Base-by-base conservation (phyloP, 768 basidiomycete genomes). In the Phylloporus scabripes region DNA sequence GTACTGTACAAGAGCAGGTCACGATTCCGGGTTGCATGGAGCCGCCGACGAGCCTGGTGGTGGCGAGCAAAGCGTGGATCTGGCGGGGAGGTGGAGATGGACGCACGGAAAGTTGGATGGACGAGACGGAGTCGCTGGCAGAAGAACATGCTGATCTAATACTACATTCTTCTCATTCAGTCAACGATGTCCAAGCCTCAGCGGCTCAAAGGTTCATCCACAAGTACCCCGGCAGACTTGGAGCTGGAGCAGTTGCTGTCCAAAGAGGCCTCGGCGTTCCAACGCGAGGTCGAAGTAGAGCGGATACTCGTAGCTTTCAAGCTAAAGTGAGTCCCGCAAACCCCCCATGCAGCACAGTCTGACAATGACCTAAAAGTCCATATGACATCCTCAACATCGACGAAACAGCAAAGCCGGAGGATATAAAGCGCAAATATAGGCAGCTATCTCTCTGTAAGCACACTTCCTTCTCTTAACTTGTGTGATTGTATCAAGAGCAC, bases 281-380 rank as follows among this genome's bases (percentile, higher is more conserved):
- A 91, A 59, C 79, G 91, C 24, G 91, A 92, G 67, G 71, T 90
- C 21, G 90, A 92, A 64, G 88, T 92, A 11, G 91, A 95, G 49
- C 82, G 96, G 21, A 92, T 99, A 55, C 72, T 98, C 42, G 87
- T 83, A 59, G 85, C 94, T 0, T 98, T 99, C 80, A 98, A 92
- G 68, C 78, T 98, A 59, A 99, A 98, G 93, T 95, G 50, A 57
- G 82, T 70, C 14, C 9, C 47, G 9, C 9, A 17, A 28, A 32
- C 40, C n/a, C n/a, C 33, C 37, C 14, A 5, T 36, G 4, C 12
- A 6, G 32, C 11, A 8, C 8, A 8, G 42, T 36, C 49, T 51
- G 33, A 62, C 31, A 21, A 4, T 4, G 11, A 3, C 17, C n/a
- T 31, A n/a, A 29, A 29, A 95, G 92, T 65, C 91, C 96, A 33